Conservation (phyloP, 1,139 yeast genomes). For the Candida sanyaensis region DNA sequence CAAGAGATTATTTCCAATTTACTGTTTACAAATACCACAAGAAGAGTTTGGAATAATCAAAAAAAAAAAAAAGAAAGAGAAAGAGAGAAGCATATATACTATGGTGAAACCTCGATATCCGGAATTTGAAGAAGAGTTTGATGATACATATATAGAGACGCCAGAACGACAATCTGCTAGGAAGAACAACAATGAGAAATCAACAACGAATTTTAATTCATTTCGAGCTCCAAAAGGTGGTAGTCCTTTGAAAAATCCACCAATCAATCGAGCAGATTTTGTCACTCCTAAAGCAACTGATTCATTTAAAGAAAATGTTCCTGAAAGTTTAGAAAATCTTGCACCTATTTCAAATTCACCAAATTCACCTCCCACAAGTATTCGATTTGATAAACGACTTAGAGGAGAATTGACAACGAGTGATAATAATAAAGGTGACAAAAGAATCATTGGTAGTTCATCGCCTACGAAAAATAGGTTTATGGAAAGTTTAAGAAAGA, state of each 20-base stretch:
- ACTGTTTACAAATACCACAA: background rate
- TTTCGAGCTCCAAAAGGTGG: slow-evolving; percentile 1
- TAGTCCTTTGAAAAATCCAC: slow-evolving; percentile 4
- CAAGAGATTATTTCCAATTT: too few relatives aligned
- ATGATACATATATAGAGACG: slow-evolving; percentile 26
- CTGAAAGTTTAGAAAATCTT: background rate
- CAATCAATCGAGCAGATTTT: background rate
- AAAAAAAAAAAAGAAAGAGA: too few relatives aligned
- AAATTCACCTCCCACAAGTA: slow-evolving; percentile 11
- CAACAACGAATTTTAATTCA: slow-evolving; percentile 1
- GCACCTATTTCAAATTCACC: slow-evolving; percentile 2
- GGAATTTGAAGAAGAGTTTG: slow-evolving; percentile 29
- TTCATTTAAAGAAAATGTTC: slow-evolving; percentile 16
- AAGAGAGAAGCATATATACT: background rate
- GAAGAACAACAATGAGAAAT: background rate
- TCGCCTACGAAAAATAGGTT: background rate
- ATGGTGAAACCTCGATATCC: background rate
- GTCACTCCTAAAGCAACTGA: background rate
- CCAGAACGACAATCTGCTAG: slow-evolving; percentile 16
- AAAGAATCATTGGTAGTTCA: background rate
- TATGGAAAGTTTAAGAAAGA: background rate
- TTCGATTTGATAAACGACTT: slow-evolving; percentile 5
- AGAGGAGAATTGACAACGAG: background rate
- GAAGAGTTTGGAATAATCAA: background rate
- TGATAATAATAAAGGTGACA: background rate